These are phyloP conservation scores for Microascus cirrosus DNA, from an alignment of 2,329 filamentous ascomycete species.

Conservation along the genomic window DNA sequence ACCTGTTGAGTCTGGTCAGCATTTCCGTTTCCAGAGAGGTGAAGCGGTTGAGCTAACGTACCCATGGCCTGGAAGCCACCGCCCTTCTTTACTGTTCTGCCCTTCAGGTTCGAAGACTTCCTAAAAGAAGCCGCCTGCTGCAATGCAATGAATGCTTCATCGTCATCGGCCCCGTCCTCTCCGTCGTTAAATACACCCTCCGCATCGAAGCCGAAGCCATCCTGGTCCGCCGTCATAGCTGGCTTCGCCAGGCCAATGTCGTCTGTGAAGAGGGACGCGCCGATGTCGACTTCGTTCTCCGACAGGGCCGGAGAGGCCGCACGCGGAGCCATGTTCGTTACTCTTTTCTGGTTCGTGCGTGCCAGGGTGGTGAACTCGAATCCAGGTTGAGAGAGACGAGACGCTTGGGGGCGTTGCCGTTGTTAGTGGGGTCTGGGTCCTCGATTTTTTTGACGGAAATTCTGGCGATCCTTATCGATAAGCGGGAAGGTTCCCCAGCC, in stretches of 20 bases:
- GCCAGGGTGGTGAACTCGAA: not conserved
- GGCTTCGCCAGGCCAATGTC: conserved; percentile 32
- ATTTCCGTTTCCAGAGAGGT: not conserved
- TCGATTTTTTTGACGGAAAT: not conserved
- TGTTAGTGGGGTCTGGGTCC: not conserved
- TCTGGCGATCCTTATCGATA: conserved; percentile 24
- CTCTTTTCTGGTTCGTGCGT: conserved; percentile 6
- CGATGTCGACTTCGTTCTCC: conserved; percentile 87
- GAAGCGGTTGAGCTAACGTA: conserved; percentile 19
- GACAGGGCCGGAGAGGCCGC: conserved; percentile 72
- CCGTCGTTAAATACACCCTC: conserved; percentile 48
- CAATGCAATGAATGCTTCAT: conserved; percentile 85
- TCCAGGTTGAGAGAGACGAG: not conserved
- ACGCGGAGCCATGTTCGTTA: conserved; percentile 52
- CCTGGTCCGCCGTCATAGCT: conserved; percentile 20
- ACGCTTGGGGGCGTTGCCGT: not conserved
- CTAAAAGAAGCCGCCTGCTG: conserved; percentile 80
- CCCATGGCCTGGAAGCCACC: conserved; percentile 96
- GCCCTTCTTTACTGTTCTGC: conserved; percentile 82
- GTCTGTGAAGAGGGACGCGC: conserved; percentile 60
- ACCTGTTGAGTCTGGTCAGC: conserved; percentile 26
- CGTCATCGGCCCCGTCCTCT: conserved; percentile 45
- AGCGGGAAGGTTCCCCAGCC: not conserved
- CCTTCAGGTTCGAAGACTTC: conserved; percentile 72
- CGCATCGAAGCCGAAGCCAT: conserved; percentile 41